Evolutionary conservation across 2,329 filamentous ascomycete species (phyloP).

Genomic region (Harringtonia lauricola): DNA sequence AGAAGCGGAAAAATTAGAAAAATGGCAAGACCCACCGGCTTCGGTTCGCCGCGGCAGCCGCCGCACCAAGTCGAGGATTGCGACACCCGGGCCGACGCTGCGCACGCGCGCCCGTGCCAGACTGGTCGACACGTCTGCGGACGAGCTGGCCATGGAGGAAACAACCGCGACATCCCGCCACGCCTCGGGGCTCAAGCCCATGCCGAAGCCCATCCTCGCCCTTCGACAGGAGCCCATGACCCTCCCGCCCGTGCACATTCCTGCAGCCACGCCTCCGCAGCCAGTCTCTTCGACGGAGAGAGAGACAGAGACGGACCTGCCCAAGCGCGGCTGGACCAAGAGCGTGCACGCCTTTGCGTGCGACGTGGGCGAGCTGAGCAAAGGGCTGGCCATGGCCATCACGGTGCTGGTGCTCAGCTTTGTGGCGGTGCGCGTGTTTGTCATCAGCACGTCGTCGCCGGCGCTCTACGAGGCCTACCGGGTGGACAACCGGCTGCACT

Average conservation of each 20-base stretch:
- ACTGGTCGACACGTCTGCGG: not conserved
- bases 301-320: too few species aligned
- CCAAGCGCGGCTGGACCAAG: not conserved
- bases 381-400: slow-evolving; percentile 6
- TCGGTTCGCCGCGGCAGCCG: too few species aligned
- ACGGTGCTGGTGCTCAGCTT: slow-evolving; percentile 7
- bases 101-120: not conserved
- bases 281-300: too few species aligned
- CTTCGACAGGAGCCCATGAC: too few species aligned
- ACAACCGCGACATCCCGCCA: too few species aligned
- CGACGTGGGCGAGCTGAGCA: not conserved
- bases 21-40: too few species aligned
- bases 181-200: too few species aligned
- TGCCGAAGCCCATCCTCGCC: too few species aligned
- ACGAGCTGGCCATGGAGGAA: not conserved
- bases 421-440: slow-evolving; percentile 10
- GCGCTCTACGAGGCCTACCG: slow-evolving; percentile 13
- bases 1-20: too few species aligned
- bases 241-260: too few species aligned
- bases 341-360: not conserved
- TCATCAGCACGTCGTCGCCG: slow-evolving; percentile 8
- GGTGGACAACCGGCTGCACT: slow-evolving; percentile 13
- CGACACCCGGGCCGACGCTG: slow-evolving; percentile 5
- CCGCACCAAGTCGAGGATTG: slow-evolving; percentile 5
- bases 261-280: too few species aligned